Percentiles rank a stretch among this genome's conserved stretches.
These are phyloP conservation scores for Mucor piriformis DNA, from an alignment of 371 early-diverging fungal genomes.

Conservation along the genomic window DNA sequence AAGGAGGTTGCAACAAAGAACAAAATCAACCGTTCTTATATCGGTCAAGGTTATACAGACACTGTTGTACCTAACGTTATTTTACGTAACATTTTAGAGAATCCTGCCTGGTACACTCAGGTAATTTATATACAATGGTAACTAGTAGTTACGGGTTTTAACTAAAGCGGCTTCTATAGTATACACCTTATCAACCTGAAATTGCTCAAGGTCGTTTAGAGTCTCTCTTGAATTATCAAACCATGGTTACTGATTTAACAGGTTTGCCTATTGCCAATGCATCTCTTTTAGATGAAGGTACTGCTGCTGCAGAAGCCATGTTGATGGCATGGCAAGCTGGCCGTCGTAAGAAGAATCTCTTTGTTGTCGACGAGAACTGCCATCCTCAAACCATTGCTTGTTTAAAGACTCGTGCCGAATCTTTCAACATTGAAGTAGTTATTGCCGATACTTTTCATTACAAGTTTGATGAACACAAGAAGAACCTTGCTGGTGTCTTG, in stretches of 20 bases:
- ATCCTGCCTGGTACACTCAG: conserved; percentile 98
- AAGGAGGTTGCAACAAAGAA: conserved; percentile 86
- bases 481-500: conserved; percentile 85
- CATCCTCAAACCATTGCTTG: conserved; percentile 95
- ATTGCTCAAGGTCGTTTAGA: conserved; percentile 97
- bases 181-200: conserved; percentile 98
- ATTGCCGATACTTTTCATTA: conserved; percentile 79
- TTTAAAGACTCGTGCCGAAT: conserved; percentile 90
- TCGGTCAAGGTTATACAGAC: conserved; percentile 95
- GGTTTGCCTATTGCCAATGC: conserved; percentile 96
- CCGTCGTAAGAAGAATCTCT: conserved; percentile 76
- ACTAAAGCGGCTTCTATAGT: conserved; percentile 48
- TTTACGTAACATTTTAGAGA: conserved; percentile 93
- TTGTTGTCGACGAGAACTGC: conserved; percentile 90
- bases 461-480: conserved; percentile 76
- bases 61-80: conserved; percentile 93
- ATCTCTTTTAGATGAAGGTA: conserved; percentile 95
- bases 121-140: conserved; percentile 32
- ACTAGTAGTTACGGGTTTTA: neutral
- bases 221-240: conserved; percentile 95
- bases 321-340: conserved; percentile 80
- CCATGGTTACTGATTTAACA: conserved; percentile 92
- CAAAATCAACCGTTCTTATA: conserved; percentile 87
- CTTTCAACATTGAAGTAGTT: conserved; percentile 88
- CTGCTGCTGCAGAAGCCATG: conserved; percentile 98